Evolutionary conservation across 148 eudicot genomes (phyloP), one percentile per base, ranked within the genome.

Genomic region (Arbutus unedo): DNA sequence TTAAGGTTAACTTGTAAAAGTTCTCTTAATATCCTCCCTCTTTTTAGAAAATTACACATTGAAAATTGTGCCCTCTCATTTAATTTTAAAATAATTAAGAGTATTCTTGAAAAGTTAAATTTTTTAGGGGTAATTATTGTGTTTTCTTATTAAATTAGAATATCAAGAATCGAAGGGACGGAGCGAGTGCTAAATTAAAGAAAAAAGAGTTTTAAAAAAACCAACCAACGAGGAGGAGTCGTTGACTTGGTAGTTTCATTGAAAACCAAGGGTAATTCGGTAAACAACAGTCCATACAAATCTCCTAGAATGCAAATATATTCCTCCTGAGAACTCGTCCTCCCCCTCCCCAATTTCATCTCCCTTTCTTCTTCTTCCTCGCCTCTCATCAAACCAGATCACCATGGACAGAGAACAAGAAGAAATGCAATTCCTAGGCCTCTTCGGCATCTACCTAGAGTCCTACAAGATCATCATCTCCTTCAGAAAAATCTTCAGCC

Each of bases 321-420:
- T 21, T 4, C 8, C 44, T 11, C 56, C 41, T 5, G 13, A n/a
- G 13, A 21, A 21, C 6, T 8, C n/a, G 2, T 21, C 21, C 64
- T 0, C 21, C 64, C n/a, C 10, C 4, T 4, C 11, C 19, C 64
- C 38, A 31, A 31, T 31, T 7, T 59, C 64, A 7, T 11, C 21
- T 59, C 64, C 21, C 4, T 57, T 6, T 57, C 7, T 18, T 6
- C 2, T 4, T 16, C 64, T 16, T 6, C 21, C 21, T 3, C 13
- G 3, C 47, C 6, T 3, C 7, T 4, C 21, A 3, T 2, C n/a
- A 45, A 41, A 48, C 5, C 49, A n/a, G 44, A 43, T n/a, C 51
- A 6, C 31, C 57, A 83, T 86, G 88, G 85, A 86, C 55, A 83
- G 59, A 83, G 88, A 83, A 51, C 86, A 86, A 83, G 86, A 86